Evolutionary conservation across 1,139 yeast genomes (phyloP).

Genomic region (Oligophagozyma castellii): DNA sequence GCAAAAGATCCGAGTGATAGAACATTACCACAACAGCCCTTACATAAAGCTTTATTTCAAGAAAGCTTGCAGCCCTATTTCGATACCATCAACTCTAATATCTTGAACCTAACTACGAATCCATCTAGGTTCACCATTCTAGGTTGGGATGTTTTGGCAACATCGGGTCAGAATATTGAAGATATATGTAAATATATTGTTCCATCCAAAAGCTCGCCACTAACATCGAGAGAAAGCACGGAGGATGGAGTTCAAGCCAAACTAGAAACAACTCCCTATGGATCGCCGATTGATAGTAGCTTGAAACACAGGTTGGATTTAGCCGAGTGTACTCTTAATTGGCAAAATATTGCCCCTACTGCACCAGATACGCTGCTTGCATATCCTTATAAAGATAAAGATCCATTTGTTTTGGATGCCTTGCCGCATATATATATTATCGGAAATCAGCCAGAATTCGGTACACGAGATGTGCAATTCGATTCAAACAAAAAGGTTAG

Average conservation of each 20-base stretch:
- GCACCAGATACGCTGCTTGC: slow-evolving; percentile 93
- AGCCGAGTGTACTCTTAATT: slow-evolving; percentile 54
- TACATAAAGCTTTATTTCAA: slow-evolving; percentile 61
- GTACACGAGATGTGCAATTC: slow-evolving; percentile 24
- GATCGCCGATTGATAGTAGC: slow-evolving; percentile 19
- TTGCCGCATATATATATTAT: slow-evolving; percentile 79
- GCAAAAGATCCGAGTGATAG: slow-evolving; percentile 67
- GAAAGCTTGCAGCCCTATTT: slow-evolving; percentile 31
- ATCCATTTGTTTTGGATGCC: slow-evolving; percentile 67
- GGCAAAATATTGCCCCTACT: slow-evolving; percentile 88
- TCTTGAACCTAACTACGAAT: slow-evolving; percentile 45
- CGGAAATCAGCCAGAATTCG: slow-evolving; percentile 64
- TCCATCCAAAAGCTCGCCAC: slow-evolving; percentile 21
- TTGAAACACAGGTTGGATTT: slow-evolving; percentile 36
- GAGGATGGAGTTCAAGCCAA: not conserved
- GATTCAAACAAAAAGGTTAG: slow-evolving; percentile 28
- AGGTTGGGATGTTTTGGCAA: slow-evolving; percentile 47
- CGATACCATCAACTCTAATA: slow-evolving; percentile 28
- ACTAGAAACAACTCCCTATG: slow-evolving; percentile 1
- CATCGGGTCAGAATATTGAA: slow-evolving; percentile 73
- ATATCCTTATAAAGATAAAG: slow-evolving; percentile 67
- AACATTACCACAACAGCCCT: slow-evolving; percentile 80
- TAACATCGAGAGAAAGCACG: not conserved
- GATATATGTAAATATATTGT: slow-evolving; percentile 59
- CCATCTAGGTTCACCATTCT: slow-evolving; percentile 57